Percentiles rank a stretch among this genome's conserved stretches.
Conservation (phyloP, 495 filamentous ascomycete species). For the Rhypophila decipiens region DNA sequence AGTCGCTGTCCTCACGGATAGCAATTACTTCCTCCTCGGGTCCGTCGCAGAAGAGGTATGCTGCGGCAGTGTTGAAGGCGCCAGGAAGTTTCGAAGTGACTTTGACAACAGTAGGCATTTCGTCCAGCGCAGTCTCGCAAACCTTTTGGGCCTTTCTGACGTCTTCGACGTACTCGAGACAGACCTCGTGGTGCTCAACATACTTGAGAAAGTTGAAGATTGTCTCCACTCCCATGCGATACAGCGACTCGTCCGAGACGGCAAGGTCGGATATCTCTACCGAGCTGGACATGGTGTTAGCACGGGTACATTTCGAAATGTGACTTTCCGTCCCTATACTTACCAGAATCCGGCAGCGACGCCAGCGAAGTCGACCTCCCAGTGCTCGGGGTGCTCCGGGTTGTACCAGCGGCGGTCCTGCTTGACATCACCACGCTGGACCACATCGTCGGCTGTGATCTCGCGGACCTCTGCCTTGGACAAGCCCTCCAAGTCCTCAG, state of each 20-base stretch:
- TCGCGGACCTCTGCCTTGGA: constrained; percentile 55
- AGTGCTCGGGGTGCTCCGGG: constrained; percentile 39
- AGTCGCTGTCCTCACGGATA: neutral
- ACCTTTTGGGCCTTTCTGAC: constrained; percentile 58
- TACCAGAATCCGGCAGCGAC: constrained; percentile 76
- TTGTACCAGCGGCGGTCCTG: constrained; percentile 37
- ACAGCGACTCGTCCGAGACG: constrained; percentile 10
- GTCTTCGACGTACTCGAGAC: constrained; percentile 66
- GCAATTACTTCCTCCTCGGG: too few relatives aligned
- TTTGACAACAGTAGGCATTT: constrained; percentile 53
- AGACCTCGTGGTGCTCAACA: constrained; percentile 74
- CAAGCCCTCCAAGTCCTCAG: constrained; percentile 46
- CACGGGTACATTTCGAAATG: too few relatives aligned
- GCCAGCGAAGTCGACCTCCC: constrained; percentile 73
- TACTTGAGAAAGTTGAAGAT: constrained; percentile 88
- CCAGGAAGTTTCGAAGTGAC: constrained; percentile 55
- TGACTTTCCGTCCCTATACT: too few relatives aligned
- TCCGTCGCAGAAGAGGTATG: constrained; percentile 21
- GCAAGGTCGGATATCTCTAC: too few relatives aligned
- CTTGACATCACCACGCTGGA: constrained; percentile 29
- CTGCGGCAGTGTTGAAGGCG: constrained; percentile 58
- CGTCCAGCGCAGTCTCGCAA: constrained; percentile 61
- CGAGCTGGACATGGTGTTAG: too few relatives aligned
- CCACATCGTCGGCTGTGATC: constrained; percentile 54
- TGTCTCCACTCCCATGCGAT: constrained; percentile 35